Evolutionary conservation across 345 rosid species (phyloP).

Genomic region (Boechera divaricarpa): DNA sequence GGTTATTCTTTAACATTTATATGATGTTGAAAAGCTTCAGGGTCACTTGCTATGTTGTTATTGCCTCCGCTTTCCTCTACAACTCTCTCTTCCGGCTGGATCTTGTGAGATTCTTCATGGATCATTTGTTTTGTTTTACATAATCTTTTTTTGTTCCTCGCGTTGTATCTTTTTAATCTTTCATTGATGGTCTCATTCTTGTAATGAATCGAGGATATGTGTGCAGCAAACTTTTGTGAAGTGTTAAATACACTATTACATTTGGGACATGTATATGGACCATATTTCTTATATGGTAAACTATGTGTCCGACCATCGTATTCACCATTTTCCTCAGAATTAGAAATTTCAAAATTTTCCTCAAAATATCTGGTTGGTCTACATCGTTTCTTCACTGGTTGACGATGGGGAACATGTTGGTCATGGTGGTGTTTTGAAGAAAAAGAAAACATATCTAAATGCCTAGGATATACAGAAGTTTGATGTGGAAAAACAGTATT

Average conservation of each 20-base stretch:
- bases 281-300: constrained; percentile 34
- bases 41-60: constrained; percentile 6
- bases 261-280: constrained; percentile 44
- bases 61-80: constrained; percentile 3
- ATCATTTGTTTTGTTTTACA: not conserved
- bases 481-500: constrained; percentile 23
- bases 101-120: not conserved
- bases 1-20: constrained; percentile 31
- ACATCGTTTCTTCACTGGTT: constrained; percentile 18
- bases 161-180: constrained; percentile 9
- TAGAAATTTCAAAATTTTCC: not conserved
- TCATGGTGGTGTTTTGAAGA: constrained; percentile 15
- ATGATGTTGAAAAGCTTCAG: constrained; percentile 11
- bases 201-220: constrained; percentile 32
- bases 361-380: not conserved
- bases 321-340: constrained; percentile 3
- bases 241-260: constrained; percentile 29
- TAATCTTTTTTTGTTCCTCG: constrained; percentile 20
- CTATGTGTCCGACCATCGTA: constrained; percentile 46
- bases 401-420: constrained; percentile 2
- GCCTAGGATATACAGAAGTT: not conserved
- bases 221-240: constrained; percentile 44
- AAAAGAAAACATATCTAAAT: constrained; percentile 3
- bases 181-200: constrained; percentile 30
- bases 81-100: constrained; percentile 11